phyloP scores from a whole-genome alignment of 805 yeast species.

The Ogataea angusta region DNA sequence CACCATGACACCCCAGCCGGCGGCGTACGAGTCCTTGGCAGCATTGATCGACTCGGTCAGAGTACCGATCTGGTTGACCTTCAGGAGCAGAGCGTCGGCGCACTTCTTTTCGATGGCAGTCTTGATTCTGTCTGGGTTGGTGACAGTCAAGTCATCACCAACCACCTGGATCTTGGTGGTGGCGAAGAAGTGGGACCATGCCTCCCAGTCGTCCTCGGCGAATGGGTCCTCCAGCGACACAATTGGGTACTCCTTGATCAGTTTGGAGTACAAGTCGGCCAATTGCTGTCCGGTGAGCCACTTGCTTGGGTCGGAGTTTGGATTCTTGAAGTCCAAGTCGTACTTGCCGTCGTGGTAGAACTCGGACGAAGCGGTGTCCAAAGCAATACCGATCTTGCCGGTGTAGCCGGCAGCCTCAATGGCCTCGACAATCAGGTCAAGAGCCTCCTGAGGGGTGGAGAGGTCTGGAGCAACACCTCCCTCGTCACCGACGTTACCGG shows the following conservation, averaged over 20 bases:
- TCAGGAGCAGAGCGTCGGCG: constrained; percentile 89
- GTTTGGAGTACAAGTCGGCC: constrained; percentile 76
- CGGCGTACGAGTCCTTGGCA: constrained; percentile 90
- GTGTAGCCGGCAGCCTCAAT: constrained; percentile 94
- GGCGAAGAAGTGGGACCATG: constrained; percentile 88
- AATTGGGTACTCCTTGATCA: constrained; percentile 91
- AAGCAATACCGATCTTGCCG: constrained; percentile 87
- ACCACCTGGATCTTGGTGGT: constrained; percentile 83
- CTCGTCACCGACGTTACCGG: constrained; percentile 99
- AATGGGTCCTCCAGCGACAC: constrained; percentile 98
- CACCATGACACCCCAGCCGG: constrained; percentile 99
- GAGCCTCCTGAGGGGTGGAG: constrained; percentile 92
- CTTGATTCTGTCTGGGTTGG: constrained; percentile 93
- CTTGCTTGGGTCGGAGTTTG: constrained; percentile 83
- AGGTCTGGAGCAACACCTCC: constrained; percentile 99
- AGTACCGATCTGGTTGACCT: constrained; percentile 99
- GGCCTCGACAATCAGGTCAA: constrained; percentile 87
- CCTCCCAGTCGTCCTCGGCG: constrained; percentile 99
- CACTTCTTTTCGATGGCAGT: constrained; percentile 96
- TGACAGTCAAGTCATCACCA: constrained; percentile 97
- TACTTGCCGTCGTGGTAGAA: constrained; percentile 95
- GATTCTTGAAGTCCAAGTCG: constrained; percentile 98
- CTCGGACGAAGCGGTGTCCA: constrained; percentile 97
- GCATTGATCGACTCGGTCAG: constrained; percentile 95
- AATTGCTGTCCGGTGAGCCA: constrained; percentile 88